A percentile compares a stretch with the other conserved stretches of the same genome.
phyloP scores from a whole-genome alignment of 768 basidiomycete genomes.

The Calocybe indica region DNA sequence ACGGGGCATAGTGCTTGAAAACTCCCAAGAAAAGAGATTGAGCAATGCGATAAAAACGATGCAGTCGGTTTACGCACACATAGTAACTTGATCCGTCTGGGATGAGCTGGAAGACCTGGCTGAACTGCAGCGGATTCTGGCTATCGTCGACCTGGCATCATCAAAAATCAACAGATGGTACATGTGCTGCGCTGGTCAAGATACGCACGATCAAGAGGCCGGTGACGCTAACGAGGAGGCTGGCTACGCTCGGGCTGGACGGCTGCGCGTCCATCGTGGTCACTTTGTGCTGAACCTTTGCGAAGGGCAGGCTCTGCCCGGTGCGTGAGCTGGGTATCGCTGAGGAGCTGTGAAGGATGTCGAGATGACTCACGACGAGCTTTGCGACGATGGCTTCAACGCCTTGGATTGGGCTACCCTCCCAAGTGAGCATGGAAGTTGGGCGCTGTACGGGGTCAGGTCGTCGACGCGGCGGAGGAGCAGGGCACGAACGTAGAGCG shows the following conservation, averaged over 20 bases:
- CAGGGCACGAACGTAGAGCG: constrained; percentile 70
- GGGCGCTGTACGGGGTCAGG: constrained; percentile 50
- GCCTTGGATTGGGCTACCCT: constrained; percentile 58
- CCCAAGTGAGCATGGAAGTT: constrained; percentile 82
- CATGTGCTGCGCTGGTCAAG: background rate
- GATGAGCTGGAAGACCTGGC: constrained; percentile 89
- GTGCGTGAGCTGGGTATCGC: background rate
- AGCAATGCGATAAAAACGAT: no score
- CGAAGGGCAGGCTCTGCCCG: constrained; percentile 70
- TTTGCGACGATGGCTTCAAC: constrained; percentile 59
- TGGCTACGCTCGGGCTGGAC: constrained; percentile 49
- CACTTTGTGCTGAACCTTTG: constrained; percentile 73
- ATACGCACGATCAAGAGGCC: constrained; percentile 66
- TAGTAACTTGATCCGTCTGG: constrained; percentile 72
- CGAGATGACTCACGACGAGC: constrained; percentile 53
- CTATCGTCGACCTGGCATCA: constrained; percentile 81
- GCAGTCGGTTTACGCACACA: constrained; percentile 78
- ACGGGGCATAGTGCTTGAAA: no score
- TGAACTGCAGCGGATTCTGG: constrained; percentile 78
- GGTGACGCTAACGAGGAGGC: constrained; percentile 81
- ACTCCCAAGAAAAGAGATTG: no score
- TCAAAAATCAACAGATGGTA: constrained; percentile 4
- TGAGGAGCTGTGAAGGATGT: background rate
- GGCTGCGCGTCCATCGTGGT: constrained; percentile 87
- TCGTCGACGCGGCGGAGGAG: constrained; percentile 9